Evolutionary conservation across 1,284 basidiomycete genomes (phyloP).

Genomic region (Mycosarcoma mackinlayi): DNA sequence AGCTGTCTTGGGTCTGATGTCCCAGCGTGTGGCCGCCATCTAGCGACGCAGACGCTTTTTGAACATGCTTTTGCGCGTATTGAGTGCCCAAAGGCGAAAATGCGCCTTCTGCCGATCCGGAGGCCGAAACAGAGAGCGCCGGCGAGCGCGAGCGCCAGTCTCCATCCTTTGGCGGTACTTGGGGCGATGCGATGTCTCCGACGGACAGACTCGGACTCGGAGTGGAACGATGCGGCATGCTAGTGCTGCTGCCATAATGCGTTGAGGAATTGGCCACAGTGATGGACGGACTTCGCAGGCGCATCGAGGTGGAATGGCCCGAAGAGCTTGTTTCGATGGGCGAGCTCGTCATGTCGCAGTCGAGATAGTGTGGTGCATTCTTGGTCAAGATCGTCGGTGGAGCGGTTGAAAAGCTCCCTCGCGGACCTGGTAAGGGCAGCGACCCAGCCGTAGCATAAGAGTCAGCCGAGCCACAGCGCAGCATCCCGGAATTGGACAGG

Average conservation of each 20-base stretch:
- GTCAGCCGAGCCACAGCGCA: conserved; percentile 23
- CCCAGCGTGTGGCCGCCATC: conserved; percentile 18
- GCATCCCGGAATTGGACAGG: conserved; percentile 17
- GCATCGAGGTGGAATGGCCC: conserved; percentile 42
- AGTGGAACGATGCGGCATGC: conserved; percentile 4
- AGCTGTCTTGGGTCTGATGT: conserved; percentile 40
- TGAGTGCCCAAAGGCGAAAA: conserved; percentile 2
- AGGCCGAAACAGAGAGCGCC: conserved; percentile 27
- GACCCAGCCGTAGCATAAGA: conserved; percentile 29
- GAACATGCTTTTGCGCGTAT: background rate
- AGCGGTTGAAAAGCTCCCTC: conserved; percentile 19
- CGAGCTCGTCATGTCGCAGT: conserved; percentile 27
- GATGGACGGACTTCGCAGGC: conserved; percentile 26
- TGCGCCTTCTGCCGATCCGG: conserved; percentile 15
- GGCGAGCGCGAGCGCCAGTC: conserved; percentile 32
- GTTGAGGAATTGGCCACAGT: conserved; percentile 33
- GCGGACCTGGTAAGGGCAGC: conserved; percentile 3
- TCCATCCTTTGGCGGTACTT: conserved; percentile 25
- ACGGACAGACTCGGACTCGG: conserved; percentile 19
- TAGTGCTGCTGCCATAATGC: conserved; percentile 9
- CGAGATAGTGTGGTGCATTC: conserved; percentile 10
- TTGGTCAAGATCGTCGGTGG: conserved; percentile 23
- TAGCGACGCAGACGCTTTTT: conserved; percentile 14
- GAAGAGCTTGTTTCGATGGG: conserved; percentile 47
- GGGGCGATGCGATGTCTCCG: conserved; percentile 23